These are phyloP conservation scores for Narthecium ossifragum DNA, from an alignment of 106 monocot genomes.

Conservation along the genomic window DNA sequence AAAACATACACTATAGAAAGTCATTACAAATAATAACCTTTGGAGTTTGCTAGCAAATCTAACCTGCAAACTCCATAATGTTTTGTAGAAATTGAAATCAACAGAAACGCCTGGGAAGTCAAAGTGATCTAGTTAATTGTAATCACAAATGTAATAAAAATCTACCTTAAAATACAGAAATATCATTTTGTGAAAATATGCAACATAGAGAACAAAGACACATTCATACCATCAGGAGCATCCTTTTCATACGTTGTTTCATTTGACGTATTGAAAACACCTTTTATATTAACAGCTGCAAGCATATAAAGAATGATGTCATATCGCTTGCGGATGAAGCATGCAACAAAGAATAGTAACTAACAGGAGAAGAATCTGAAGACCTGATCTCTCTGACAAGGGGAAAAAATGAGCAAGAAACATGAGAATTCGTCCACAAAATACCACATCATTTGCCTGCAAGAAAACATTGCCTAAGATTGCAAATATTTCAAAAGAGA, in stretches of 20 bases:
- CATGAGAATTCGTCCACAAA: constrained; percentile 98
- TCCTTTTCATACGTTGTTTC: constrained; percentile 95
- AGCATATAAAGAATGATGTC: neutral
- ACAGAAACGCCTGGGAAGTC: constrained; percentile 60
- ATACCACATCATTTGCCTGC: constrained; percentile 97
- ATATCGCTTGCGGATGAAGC: neutral
- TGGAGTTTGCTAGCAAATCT: neutral
- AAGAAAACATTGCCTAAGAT: constrained; percentile 11
- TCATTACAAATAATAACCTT: neutral
- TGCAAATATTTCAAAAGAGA: neutral
- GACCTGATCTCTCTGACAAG: constrained; percentile 96
- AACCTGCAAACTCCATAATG: constrained; percentile 98
- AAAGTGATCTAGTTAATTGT: constrained; percentile 1
- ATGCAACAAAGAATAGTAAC: constrained; percentile 5
- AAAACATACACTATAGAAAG: neutral
- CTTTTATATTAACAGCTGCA: constrained; percentile 97
- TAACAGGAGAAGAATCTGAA: neutral
- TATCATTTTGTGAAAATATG: no score
- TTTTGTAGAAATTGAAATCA: constrained; percentile 99
- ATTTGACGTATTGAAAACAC: constrained; percentile 94
- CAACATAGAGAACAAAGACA: neutral
- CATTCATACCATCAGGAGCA: constrained; percentile 68
- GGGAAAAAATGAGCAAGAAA: constrained; percentile 99
- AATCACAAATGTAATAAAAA: neutral
- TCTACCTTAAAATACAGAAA: neutral